Evolutionary conservation across 106 monocot species (phyloP).

Genomic region (Ottelia alismoides): DNA sequence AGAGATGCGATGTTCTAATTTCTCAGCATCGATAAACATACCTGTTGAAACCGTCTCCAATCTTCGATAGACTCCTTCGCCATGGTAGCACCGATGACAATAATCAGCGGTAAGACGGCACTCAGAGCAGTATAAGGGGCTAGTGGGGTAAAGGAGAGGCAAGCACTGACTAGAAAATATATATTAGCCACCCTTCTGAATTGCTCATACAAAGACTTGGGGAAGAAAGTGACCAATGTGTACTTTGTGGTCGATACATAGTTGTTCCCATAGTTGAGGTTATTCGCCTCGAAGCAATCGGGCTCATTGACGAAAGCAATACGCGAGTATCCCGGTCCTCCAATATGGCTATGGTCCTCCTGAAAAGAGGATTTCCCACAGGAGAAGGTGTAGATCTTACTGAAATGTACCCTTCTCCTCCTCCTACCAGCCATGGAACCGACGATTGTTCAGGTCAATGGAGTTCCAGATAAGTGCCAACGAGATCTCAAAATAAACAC

Average conservation of each 20-base stretch:
- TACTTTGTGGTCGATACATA: slow-evolving; percentile 88
- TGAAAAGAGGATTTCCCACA: slow-evolving; percentile 9
- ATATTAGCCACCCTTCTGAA: slow-evolving; percentile 92
- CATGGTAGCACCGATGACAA: slow-evolving; percentile 84
- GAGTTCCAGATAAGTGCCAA: too few species aligned
- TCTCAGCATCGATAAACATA: too few species aligned
- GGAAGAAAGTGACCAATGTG: slow-evolving; percentile 51
- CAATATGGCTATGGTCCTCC: slow-evolving; percentile 55
- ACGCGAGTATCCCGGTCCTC: slow-evolving; percentile 65
- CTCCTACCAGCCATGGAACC: slow-evolving; percentile 16
- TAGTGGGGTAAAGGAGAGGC: slow-evolving; percentile 57
- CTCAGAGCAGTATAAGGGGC: slow-evolving; percentile 54
- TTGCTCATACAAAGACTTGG: slow-evolving; percentile 88
- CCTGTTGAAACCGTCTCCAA: slow-evolving; percentile 70
- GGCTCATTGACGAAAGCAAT: slow-evolving; percentile 69
- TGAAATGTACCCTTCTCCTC: slow-evolving; percentile 7
- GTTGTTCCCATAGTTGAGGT: slow-evolving; percentile 34
- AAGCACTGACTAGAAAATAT: slow-evolving; percentile 60
- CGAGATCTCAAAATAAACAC: too few species aligned
- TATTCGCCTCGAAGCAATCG: slow-evolving; percentile 27
- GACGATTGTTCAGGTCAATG: too few species aligned
- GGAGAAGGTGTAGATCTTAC: slow-evolving; percentile 11
- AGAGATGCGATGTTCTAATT: too few species aligned
- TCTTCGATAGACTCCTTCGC: slow-evolving; percentile 86
- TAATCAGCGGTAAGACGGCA: slow-evolving; percentile 47